Percentiles rank a stretch among this genome's conserved stretches.
These are phyloP conservation scores for Nicotiana sylvestris DNA, from an alignment of 257 asterid genomes.

Conservation along the genomic window DNA sequence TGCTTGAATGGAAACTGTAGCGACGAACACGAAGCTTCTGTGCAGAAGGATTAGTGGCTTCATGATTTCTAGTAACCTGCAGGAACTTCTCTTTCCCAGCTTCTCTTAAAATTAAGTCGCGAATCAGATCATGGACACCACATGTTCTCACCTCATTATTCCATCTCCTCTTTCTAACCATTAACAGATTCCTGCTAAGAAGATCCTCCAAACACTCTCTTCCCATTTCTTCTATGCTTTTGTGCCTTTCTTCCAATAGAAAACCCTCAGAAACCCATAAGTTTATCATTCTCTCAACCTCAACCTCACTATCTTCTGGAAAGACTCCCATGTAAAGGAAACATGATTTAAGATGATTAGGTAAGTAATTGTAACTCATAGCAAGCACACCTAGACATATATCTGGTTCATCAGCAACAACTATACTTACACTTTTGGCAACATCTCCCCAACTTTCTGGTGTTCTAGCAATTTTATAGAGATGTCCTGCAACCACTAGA, in stretches of 20 bases:
- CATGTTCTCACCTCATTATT: neutral
- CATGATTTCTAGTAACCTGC: neutral
- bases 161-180: neutral
- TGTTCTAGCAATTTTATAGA: neutral
- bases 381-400: neutral
- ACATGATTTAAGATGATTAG: neutral
- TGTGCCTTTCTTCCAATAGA: neutral
- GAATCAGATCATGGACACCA: conserved; percentile 5
- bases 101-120: neutral
- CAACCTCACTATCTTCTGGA: neutral
- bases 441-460: neutral
- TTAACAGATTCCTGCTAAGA: neutral
- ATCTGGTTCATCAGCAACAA: neutral
- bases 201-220: neutral
- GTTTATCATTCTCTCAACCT: neutral
- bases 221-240: neutral
- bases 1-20: neutral
- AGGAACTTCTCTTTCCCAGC: neutral
- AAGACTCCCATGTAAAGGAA: conserved; percentile 3
- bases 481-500: neutral
- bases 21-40: neutral
- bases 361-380: conserved; percentile 5
- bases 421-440: neutral
- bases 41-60: neutral
- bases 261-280: conserved; percentile 15